A percentile compares a stretch with the other conserved stretches of the same genome.
Conservation (phyloP, 1,139 yeast genomes). For the Debaryomyces robertsiae region DNA sequence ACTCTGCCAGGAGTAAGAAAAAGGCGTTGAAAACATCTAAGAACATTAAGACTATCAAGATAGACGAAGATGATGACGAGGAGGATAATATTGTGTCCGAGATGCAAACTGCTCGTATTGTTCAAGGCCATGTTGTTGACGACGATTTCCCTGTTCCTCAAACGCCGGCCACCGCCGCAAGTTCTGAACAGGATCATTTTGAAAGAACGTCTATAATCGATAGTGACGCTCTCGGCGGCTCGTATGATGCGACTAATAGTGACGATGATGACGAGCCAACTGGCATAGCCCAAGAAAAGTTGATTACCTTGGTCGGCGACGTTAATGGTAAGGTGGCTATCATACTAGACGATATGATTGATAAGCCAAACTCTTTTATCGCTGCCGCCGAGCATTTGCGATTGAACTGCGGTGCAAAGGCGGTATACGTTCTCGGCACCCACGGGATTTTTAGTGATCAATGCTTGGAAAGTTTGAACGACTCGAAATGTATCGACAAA, state of each 20-base stretch:
- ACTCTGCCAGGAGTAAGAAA: constrained; percentile 40
- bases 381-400: constrained; percentile 98
- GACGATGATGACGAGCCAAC: constrained; percentile 87
- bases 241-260: constrained; percentile 72
- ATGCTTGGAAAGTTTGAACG: constrained; percentile 78
- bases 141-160: constrained; percentile 58
- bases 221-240: constrained; percentile 72
- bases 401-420: constrained; percentile 91
- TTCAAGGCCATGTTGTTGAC: constrained; percentile 96
- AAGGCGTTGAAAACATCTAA: constrained; percentile 34
- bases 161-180: constrained; percentile 15
- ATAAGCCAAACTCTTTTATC: constrained; percentile 88
- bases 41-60: constrained; percentile 26
- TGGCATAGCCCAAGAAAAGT: constrained; percentile 70
- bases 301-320: constrained; percentile 95
- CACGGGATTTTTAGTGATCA: constrained; percentile 92
- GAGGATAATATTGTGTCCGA: constrained; percentile 77
- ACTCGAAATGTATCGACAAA: constrained; percentile 78
- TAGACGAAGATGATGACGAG: constrained; percentile 49
- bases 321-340: constrained; percentile 90
- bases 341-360: constrained; percentile 95
- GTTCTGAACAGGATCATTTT: constrained; percentile 6
- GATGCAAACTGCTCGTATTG: constrained; percentile 93
- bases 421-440: constrained; percentile 89
- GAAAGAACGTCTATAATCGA: constrained; percentile 27